Evolutionary conservation across 495 filamentous ascomycete species (phyloP).

Genomic region (Glarea lozoyensis): DNA sequence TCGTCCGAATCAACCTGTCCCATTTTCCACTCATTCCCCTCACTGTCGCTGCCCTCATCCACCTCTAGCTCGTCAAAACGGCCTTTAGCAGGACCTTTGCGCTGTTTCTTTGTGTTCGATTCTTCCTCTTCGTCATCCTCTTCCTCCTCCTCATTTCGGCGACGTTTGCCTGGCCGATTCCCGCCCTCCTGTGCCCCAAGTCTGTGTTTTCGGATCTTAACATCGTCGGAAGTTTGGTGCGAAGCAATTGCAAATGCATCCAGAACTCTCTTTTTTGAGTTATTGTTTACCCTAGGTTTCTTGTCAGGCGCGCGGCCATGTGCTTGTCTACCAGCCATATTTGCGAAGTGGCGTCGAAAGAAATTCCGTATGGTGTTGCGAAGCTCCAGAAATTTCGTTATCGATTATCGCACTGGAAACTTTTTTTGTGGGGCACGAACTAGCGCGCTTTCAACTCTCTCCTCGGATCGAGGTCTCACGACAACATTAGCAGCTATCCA

Average conservation of each 20-base stretch:
- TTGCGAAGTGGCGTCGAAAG: constrained; percentile 15
- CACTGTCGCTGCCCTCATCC: constrained; percentile 68
- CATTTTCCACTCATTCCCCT: constrained; percentile 81
- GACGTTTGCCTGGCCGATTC: constrained; percentile 17
- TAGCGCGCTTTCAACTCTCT: constrained; percentile 11
- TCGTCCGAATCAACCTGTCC: constrained; percentile 68
- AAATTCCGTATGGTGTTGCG: not conserved
- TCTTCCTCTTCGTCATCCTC: constrained; percentile 43
- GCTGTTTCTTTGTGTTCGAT: constrained; percentile 37
- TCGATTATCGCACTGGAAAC: constrained; percentile 1
- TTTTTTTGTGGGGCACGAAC: constrained; percentile 16
- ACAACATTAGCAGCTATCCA: not conserved
- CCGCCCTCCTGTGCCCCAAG: constrained; percentile 47
- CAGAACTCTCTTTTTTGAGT: constrained; percentile 43
- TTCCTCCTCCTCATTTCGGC: constrained; percentile 25
- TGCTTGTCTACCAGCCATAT: constrained; percentile 63
- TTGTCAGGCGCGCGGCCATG: constrained; percentile 37
- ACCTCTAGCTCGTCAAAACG: constrained; percentile 36
- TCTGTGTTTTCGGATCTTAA: constrained; percentile 45
- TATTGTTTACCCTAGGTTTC: constrained; percentile 40
- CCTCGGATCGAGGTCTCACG: not conserved
- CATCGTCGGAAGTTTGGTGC: constrained; percentile 41
- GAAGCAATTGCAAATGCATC: constrained; percentile 83
- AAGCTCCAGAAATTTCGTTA: not conserved
- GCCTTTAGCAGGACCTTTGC: constrained; percentile 32